Conservation (phyloP, 1,139 yeast genomes). For the Debaryomyces nepalensis region DNA sequence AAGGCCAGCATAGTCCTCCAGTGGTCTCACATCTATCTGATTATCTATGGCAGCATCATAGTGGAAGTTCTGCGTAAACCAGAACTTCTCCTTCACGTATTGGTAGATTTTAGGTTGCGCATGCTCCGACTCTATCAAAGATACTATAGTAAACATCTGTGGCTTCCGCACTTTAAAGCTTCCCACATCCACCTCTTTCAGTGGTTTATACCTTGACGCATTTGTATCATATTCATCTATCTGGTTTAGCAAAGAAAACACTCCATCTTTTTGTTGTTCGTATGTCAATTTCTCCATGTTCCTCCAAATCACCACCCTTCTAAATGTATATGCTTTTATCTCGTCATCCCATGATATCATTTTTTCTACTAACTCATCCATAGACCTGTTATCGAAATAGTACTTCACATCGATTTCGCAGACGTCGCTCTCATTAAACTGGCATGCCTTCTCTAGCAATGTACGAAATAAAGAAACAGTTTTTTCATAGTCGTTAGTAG, state of each 20-base stretch:
- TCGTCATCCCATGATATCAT: slow-evolving; percentile 9
- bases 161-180: slow-evolving; percentile 25
- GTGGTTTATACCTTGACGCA: slow-evolving; percentile 5
- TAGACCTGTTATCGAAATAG: slow-evolving; percentile 12
- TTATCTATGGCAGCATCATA: neutral
- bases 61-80: slow-evolving; percentile 34
- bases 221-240: slow-evolving; percentile 38
- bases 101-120: slow-evolving; percentile 28
- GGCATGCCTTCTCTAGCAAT: slow-evolving; percentile 11
- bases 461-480: slow-evolving; percentile 8
- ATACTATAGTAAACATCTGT: slow-evolving; percentile 29
- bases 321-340: slow-evolving; percentile 16
- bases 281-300: slow-evolving; percentile 26
- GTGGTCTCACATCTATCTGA: neutral
- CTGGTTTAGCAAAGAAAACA: slow-evolving; percentile 30
- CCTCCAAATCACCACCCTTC: slow-evolving; percentile 30
- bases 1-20: slow-evolving; percentile 13
- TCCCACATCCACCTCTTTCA: slow-evolving; percentile 15
- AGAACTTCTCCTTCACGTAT: slow-evolving; percentile 43
- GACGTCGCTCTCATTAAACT: slow-evolving; percentile 18
- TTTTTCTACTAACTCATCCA: slow-evolving; percentile 13
- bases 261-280: slow-evolving; percentile 30
- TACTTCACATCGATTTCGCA: slow-evolving; percentile 25
- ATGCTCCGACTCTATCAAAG: slow-evolving; percentile 25
- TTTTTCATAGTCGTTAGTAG: slow-evolving; percentile 19